Evolutionary conservation across 768 basidiomycete genomes (phyloP).

Genomic region (Porphyrellus cyaneotinctus): DNA sequence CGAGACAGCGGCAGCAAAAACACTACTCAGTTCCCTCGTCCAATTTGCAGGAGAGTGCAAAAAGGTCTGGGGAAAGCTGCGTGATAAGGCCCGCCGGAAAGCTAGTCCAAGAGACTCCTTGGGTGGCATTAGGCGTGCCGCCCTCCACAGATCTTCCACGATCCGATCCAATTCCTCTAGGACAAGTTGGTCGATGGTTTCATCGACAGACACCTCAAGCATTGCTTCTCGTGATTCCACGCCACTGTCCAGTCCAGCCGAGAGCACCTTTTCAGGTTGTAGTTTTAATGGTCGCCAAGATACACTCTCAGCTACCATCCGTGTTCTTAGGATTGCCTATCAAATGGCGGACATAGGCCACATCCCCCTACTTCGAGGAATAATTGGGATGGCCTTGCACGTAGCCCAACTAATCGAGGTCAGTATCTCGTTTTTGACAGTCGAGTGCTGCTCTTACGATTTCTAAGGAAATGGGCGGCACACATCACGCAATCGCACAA

Average conservation of each 20-base stretch:
- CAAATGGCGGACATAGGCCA: conserved; percentile 4
- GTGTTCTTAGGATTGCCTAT: conserved; percentile 4
- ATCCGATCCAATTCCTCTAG: background rate
- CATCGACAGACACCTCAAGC: background rate
- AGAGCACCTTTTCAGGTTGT: conserved; percentile 4
- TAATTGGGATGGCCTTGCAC: conserved; percentile 7
- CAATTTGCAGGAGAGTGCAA: conserved; percentile 1
- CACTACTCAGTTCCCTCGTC: conserved; percentile 7
- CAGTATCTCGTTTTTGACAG: background rate
- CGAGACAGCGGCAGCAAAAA: conserved; percentile 17
- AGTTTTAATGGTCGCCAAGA: background rate
- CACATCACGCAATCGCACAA: conserved; percentile 12
- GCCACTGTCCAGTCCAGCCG: background rate
- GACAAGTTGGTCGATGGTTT: background rate
- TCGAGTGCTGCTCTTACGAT: background rate
- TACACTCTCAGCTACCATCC: background rate
- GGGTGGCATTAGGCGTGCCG: background rate
- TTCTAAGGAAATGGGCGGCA: conserved; percentile 10
- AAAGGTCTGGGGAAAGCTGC: conserved; percentile 5
- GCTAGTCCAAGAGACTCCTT: background rate
- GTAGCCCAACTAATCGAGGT: conserved; percentile 12
- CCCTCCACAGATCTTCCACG: background rate
- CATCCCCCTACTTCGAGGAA: conserved; percentile 4
- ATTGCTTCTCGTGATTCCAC: background rate
- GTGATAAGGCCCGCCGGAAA: background rate